Percentiles rank a stretch among this genome's conserved stretches.
Conservation (phyloP, 768 basidiomycete genomes). For the Fibroporia radiculosa region DNA sequence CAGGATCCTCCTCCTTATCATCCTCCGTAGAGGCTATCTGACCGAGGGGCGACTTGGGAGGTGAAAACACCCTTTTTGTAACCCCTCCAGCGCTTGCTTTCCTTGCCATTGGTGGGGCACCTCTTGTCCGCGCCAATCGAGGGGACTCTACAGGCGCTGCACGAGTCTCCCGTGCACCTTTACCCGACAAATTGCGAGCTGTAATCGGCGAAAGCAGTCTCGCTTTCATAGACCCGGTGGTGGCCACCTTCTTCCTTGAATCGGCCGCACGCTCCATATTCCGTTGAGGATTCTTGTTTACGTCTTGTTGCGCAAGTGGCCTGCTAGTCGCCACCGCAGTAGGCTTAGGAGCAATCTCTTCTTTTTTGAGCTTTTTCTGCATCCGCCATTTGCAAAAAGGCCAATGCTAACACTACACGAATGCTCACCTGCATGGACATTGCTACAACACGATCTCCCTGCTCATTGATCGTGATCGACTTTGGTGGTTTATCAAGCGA, state of each 20-base stretch:
- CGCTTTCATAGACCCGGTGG: neutral
- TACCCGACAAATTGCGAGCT: slow-evolving; percentile 2
- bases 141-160: neutral
- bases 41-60: slow-evolving; percentile 8
- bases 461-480: slow-evolving; percentile 40
- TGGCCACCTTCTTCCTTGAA: neutral
- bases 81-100: slow-evolving; percentile 2
- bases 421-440: slow-evolving; percentile 50
- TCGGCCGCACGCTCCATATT: slow-evolving; percentile 1
- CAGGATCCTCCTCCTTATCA: neutral
- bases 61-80: slow-evolving; percentile 12
- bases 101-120: neutral
- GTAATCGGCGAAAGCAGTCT: slow-evolving; percentile 5
- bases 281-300: slow-evolving; percentile 11
- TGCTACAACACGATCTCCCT: slow-evolving; percentile 38
- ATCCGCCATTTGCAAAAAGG: neutral
- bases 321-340: slow-evolving; percentile 19
- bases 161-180: neutral
- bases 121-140: neutral
- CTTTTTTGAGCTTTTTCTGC: slow-evolving; percentile 17
- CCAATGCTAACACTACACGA: neutral
- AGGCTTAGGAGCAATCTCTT: slow-evolving; percentile 4
- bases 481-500: slow-evolving; percentile 60
- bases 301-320: slow-evolving; percentile 16
- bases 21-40: neutral